A percentile compares a stretch with the other conserved stretches of the same genome.
phyloP scores from a whole-genome alignment of 257 asterid genomes.

The Coffea canephora region DNA sequence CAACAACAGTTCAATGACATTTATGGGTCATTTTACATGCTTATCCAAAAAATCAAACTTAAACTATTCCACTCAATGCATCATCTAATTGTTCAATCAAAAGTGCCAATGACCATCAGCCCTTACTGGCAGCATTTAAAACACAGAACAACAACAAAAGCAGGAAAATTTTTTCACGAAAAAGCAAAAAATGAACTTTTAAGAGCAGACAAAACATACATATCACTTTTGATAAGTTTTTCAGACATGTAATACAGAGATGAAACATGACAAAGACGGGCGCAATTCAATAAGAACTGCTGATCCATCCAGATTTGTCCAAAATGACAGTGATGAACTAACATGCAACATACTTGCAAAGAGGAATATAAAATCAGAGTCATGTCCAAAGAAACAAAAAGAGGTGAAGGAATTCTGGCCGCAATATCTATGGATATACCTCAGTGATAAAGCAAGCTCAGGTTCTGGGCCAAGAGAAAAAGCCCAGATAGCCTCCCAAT shows the following conservation, averaged over 20 bases:
- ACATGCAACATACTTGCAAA: background rate
- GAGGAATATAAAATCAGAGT: background rate
- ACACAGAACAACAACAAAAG: background rate
- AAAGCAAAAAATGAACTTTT: background rate
- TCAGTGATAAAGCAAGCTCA: constrained; percentile 82
- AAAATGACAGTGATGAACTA: background rate
- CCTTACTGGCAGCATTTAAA: background rate
- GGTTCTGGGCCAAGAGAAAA: constrained; percentile 97
- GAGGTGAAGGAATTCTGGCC: background rate
- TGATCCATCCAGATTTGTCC: background rate
- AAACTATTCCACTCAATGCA: too few species aligned
- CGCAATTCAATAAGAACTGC: background rate
- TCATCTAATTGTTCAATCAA: too few species aligned
- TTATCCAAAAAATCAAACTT: background rate
- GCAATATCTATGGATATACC: constrained; percentile 36
- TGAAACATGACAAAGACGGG: background rate
- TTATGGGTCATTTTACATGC: background rate
- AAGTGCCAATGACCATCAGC: too few species aligned
- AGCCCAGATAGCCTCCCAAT: constrained; percentile 99
- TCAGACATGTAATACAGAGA: background rate
- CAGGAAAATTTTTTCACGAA: background rate
- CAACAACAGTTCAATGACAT: background rate
- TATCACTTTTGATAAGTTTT: background rate
- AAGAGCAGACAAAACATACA: background rate
- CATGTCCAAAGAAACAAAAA: background rate